Evolutionary conservation across 371 early-diverging fungal species (phyloP), one percentile per base, ranked within the genome.

Genomic region (Choanephora cucurbitarum): DNA sequence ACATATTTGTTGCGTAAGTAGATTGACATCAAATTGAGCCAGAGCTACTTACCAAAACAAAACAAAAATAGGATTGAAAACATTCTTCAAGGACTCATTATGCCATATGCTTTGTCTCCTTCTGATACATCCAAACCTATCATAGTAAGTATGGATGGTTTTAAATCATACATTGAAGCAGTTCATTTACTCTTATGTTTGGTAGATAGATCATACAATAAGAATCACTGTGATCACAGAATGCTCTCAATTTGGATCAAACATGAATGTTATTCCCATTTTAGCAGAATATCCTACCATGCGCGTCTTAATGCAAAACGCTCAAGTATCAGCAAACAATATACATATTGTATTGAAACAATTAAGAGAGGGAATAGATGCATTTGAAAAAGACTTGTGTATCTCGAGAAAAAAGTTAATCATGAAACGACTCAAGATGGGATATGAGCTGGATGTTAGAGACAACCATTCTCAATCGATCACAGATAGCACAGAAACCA

Each of bases 161-260:
- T 28, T 1, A 15, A 22, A 8, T 28, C 6, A 47, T 22, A 13
- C 7, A 9, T n/a, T 28, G 14, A 39, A 8, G 17, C 4, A 40
- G 4, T 18, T 18, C 32, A 41, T 13, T 23, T 24, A 31, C n/a
- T 17, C 14, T 32, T 33, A 19, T 17, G 8, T 13, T 22, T 18
- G 21, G 41, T 67, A 87, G 82, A 53, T 83, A 37, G 65, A 82
- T 44, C 82, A 89, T 5, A 77, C 77, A 23, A 72, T 91, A 9
- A 75, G 87, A 40, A 76, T 91, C 15, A 89, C 88, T 1, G 87
- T 91, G 33, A 81, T 91, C 41, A 91, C 88, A 4, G 91, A 91
- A 57, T 86, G 86, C 62, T 73, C 84, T 17, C 81, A 84, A 57
- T 80, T 88, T 63, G 82, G 83, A 57, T 83, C 84, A 44, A 86